These are phyloP conservation scores for Fusarium sp. DNA, from an alignment of 2,329 filamentous ascomycete species.

Conservation along the genomic window DNA sequence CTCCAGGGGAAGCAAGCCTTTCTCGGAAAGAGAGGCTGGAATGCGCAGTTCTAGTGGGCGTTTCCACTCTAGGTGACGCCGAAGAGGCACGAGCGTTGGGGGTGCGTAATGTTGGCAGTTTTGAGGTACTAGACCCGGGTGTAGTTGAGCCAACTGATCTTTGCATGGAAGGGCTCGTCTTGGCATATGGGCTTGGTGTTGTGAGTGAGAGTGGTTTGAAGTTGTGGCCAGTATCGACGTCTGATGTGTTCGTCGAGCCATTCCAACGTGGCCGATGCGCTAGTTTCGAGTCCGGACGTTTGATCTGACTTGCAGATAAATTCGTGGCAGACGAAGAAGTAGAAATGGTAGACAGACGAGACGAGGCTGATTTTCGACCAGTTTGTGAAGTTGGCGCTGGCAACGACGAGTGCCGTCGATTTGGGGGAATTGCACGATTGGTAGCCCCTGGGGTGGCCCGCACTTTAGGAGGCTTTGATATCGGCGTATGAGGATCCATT, in stretches of 20 bases:
- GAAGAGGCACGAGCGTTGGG: constrained; percentile 60
- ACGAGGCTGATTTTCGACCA: constrained; percentile 56
- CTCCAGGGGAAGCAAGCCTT: constrained; percentile 62
- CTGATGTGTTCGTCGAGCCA: constrained; percentile 70
- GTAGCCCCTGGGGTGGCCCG: constrained; percentile 63
- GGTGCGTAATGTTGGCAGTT: constrained; percentile 62
- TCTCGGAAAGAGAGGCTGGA: constrained; percentile 67
- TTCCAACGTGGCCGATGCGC: constrained; percentile 80
- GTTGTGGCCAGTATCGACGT: constrained; percentile 75
- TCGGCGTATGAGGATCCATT: constrained; percentile 61
- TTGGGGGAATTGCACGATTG: constrained; percentile 59
- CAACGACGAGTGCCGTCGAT: constrained; percentile 62
- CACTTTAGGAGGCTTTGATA: constrained; percentile 56
- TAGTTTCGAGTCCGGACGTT: constrained; percentile 60
- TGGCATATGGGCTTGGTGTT: constrained; percentile 69
- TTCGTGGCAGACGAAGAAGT: constrained; percentile 63
- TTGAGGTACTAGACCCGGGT: constrained; percentile 58
- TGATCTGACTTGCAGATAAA: constrained; percentile 53
- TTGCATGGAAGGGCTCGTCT: constrained; percentile 55
- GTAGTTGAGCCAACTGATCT: constrained; percentile 59
- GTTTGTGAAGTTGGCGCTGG: constrained; percentile 58
- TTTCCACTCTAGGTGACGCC: constrained; percentile 60
- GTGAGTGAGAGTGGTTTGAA: constrained; percentile 72
- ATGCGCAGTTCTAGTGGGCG: constrained; percentile 58
- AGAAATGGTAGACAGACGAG: constrained; percentile 61